Conservation (phyloP, 371 early-diverging fungal genomes). For the Chytridiales sp. region DNA sequence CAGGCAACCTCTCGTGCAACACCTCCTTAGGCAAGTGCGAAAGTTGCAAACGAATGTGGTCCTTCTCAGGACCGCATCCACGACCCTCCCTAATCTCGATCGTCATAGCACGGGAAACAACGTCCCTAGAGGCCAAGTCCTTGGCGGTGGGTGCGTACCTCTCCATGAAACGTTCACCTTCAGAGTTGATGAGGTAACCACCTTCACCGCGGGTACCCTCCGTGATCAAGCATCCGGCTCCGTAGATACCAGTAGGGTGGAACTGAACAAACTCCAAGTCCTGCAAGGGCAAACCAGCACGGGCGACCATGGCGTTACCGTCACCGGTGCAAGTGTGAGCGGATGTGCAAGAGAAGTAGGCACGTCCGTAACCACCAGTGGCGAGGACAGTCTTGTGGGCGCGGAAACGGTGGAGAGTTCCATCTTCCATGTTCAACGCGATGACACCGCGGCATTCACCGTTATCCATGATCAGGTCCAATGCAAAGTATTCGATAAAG, state of each 20-base stretch:
- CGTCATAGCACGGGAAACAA: slow-evolving; percentile 97
- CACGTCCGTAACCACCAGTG: slow-evolving; percentile 98
- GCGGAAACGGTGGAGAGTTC: slow-evolving; percentile 94
- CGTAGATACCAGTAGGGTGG: slow-evolving; percentile 80
- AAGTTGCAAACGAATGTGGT: slow-evolving; percentile 95
- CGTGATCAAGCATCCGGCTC: slow-evolving; percentile 96
- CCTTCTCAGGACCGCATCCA: slow-evolving; percentile 94
- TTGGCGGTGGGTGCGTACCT: slow-evolving; percentile 98
- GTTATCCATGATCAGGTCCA: slow-evolving; percentile 97
- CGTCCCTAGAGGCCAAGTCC: slow-evolving; percentile 97
- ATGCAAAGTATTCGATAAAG: slow-evolving; percentile 98
- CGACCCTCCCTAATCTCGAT: slow-evolving; percentile 97
- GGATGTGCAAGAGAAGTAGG: slow-evolving; percentile 97
- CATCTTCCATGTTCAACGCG: slow-evolving; percentile 96
- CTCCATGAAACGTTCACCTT: slow-evolving; percentile 93
- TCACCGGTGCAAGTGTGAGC: slow-evolving; percentile 87
- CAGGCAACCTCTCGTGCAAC: slow-evolving; percentile 92
- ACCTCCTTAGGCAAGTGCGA: slow-evolving; percentile 93
- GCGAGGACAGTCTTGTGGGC: slow-evolving; percentile 97
- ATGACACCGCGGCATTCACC: slow-evolving; percentile 95
- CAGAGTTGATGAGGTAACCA: slow-evolving; percentile 55
- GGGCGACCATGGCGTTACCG: slow-evolving; percentile 62
- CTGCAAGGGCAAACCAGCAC: slow-evolving; percentile 59
- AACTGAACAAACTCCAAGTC: slow-evolving; percentile 65
- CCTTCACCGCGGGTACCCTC: slow-evolving; percentile 80